Evolutionary conservation across 2,329 filamentous ascomycete genomes (phyloP).

Genomic region (Monilinia aucupariae): DNA sequence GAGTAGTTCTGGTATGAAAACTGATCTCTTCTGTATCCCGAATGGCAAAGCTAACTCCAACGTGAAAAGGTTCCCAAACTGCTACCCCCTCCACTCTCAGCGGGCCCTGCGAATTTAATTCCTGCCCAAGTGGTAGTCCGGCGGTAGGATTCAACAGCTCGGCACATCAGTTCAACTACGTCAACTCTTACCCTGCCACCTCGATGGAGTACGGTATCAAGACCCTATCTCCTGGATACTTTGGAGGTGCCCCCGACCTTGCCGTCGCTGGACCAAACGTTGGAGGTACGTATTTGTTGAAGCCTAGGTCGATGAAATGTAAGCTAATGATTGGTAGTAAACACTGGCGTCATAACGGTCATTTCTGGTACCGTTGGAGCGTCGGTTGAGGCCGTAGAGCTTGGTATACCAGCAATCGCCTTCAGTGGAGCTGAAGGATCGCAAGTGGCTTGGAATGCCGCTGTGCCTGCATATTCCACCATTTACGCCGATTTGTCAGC

Average conservation of each 20-base stretch:
- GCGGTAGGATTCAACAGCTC: conserved; percentile 4
- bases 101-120: conserved; percentile 1
- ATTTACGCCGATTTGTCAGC: conserved; percentile 4
- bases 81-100: not conserved
- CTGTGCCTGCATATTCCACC: conserved; percentile 1
- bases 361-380: conserved; percentile 4
- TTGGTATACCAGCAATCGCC: conserved; percentile 2
- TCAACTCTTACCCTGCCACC: conserved; percentile 4
- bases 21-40: not conserved
- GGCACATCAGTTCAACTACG: conserved; percentile 8
- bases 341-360: conserved; percentile 9
- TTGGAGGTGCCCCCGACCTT: conserved; percentile 6
- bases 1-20: not conserved
- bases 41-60: not conserved
- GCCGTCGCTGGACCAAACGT: conserved; percentile 8
- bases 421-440: conserved; percentile 12
- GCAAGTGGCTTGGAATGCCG: not conserved
- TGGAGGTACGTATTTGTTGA: not conserved
- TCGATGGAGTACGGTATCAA: conserved; percentile 1
- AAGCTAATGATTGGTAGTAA: not conserved
- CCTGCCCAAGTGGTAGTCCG: conserved; percentile 10
- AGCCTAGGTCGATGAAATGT: not conserved
- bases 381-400: not conserved
- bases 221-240: not conserved
- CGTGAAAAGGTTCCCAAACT: not conserved